Conservation (phyloP, 352 stramenopile genomes). For the Globisporangium perplexum region DNA sequence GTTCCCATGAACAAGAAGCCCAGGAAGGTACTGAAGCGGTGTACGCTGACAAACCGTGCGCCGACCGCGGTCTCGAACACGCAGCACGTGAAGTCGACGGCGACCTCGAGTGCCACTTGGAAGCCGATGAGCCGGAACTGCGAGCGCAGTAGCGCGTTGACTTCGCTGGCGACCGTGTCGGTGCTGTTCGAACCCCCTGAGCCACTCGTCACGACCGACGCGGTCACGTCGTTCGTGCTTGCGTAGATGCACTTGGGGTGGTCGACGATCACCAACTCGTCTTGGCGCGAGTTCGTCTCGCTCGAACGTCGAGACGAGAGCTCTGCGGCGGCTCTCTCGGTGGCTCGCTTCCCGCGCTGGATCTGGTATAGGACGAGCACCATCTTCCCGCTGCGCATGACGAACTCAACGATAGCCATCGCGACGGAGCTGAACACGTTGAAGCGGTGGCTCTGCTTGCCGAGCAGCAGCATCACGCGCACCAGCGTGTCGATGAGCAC, state of each 20-base stretch:
- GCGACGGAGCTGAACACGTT: constrained; percentile 16
- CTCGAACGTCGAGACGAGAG: background rate
- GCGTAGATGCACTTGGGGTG: constrained; percentile 22
- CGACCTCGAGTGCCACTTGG: constrained; percentile 3
- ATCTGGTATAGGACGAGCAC: constrained; percentile 5
- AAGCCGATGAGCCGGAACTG: background rate
- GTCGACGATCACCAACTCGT: constrained; percentile 8
- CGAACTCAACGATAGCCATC: constrained; percentile 24
- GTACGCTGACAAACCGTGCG: constrained; percentile 13
- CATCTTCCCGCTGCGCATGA: constrained; percentile 19
- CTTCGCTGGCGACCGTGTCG: too few species aligned
- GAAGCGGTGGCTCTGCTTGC: constrained; percentile 16
- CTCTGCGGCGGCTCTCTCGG: background rate
- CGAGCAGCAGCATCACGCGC: constrained; percentile 24
- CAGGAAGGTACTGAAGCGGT: constrained; percentile 21
- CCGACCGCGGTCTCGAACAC: constrained; percentile 5
- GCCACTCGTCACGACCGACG: too few species aligned
- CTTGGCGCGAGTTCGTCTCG: background rate
- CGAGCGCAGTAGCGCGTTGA: background rate
- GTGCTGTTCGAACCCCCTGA: too few species aligned
- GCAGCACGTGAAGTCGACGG: constrained; percentile 4
- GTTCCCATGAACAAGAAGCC: constrained; percentile 22
- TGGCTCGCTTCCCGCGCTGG: background rate
- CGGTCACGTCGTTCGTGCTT: too few species aligned
- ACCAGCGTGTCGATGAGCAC: constrained; percentile 41